Evolutionary conservation across 768 basidiomycete genomes (phyloP), one percentile per base, ranked within the genome.

Genomic region (Xanthoconium purpureum): DNA sequence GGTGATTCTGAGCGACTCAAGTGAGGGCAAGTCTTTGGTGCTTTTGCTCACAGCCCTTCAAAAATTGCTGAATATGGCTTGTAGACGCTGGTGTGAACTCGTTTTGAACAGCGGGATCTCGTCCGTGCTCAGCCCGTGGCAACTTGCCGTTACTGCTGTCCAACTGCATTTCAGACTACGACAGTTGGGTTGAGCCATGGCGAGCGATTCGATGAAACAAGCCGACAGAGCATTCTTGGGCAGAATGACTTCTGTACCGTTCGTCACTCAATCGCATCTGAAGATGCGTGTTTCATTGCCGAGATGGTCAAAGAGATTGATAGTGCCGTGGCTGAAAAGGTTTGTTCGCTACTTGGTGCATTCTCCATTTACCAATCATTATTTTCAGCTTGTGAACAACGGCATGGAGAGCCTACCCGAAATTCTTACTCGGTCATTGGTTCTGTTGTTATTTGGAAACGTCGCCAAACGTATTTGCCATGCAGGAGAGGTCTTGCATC

Each of bases 201-300:
- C 76, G n/a, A 79, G 82, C 38, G 84, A 85, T 39, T 74, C 77
- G 11, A 39, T 80, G 54, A 61, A 75, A 57, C 72, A 78, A 54
- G 75, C 77, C 12, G 86, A 87, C n/a, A 80, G 80, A 39, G 76
- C 77, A 15, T 83, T 81, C 49, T 74, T 93, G 38, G 84, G 89
- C 62, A 85, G 78, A 57, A 74, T 92, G 47, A 84, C 84, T 1
- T 75, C 80, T 6, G 81, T 82, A 64, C 74, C 92, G 9, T 88
- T 62, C 84, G 81, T 57, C 84, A 88, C 56, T 84, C 84, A 10
- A 85, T 90, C 71, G 84, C 85, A 15, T 81, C 84, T 0, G 89
- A 92, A 61, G 87, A 92, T 69, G 89, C 89, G 0, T 88, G 85
- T 59, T 89, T 91, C 62, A 84, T 92, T 6, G 88, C 88, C n/a